Conservation (phyloP, 2,329 filamentous ascomycete species). For the Neurospora crassa region DNA sequence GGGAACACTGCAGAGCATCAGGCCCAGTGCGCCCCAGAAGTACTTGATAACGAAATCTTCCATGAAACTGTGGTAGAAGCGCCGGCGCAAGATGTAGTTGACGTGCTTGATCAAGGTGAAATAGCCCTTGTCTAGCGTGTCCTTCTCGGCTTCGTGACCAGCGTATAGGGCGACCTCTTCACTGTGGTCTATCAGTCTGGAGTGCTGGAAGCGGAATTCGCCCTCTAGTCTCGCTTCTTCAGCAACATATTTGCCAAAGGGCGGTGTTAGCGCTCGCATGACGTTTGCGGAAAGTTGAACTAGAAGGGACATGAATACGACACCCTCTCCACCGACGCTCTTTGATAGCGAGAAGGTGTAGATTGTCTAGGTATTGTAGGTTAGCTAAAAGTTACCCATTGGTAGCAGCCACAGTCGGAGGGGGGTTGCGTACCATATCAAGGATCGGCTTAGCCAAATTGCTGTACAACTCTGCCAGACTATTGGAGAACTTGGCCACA, state of each 20-base stretch:
- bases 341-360: slow-evolving; percentile 92
- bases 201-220: slow-evolving; percentile 94
- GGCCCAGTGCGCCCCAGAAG: slow-evolving; percentile 90
- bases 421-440: slow-evolving; percentile 60
- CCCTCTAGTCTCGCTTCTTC: slow-evolving; percentile 92
- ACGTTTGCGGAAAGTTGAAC: slow-evolving; percentile 88
- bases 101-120: slow-evolving; percentile 99
- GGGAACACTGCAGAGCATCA: slow-evolving; percentile 86
- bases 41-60: slow-evolving; percentile 99
- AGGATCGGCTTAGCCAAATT: slow-evolving; percentile 91
- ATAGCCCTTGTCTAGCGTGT: slow-evolving; percentile 94
- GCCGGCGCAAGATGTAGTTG: slow-evolving; percentile 81
- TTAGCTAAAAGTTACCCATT: slow-evolving; percentile 14
- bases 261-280: slow-evolving; percentile 90
- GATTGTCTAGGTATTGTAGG: slow-evolving; percentile 45
- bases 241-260: slow-evolving; percentile 94
- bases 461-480: slow-evolving; percentile 87
- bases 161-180: slow-evolving; percentile 90
- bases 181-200: slow-evolving; percentile 86
- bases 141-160: slow-evolving; percentile 89
- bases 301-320: slow-evolving; percentile 89
- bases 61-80: slow-evolving; percentile 98
- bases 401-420: background rate
- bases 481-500: slow-evolving; percentile 92
- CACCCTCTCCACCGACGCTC: slow-evolving; percentile 89